Percentiles rank a stretch among this genome's conserved stretches.
Conservation (phyloP, 257 asterid genomes). For the Scutellaria barbata region DNA sequence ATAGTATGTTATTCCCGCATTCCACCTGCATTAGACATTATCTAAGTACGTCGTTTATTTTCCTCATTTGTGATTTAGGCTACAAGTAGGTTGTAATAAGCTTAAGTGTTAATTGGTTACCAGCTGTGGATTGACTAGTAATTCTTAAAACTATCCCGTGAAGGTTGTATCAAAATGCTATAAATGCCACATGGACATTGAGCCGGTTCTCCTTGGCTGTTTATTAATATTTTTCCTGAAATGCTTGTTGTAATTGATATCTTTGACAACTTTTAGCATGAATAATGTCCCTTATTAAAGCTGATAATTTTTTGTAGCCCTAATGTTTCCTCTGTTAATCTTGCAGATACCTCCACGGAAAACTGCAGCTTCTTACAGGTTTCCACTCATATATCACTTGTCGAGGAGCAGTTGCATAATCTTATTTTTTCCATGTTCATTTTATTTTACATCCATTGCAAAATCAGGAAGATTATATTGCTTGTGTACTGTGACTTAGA, state of each 20-base stretch:
- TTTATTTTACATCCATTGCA: background rate
- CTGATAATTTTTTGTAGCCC: conserved; percentile 17
- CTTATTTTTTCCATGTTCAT: background rate
- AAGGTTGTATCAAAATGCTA: background rate
- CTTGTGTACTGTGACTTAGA: background rate
- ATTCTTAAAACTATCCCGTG: conserved; percentile 4
- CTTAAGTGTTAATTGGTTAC: background rate
- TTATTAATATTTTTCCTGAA: conserved; percentile 9
- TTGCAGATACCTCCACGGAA: conserved; percentile 96
- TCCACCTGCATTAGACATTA: conserved; percentile 1
- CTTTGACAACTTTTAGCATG: background rate
- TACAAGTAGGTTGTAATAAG: background rate
- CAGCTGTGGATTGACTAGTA: conserved; percentile 1
- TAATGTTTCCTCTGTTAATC: conserved; percentile 32
- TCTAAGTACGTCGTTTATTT: background rate
- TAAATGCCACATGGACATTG: background rate
- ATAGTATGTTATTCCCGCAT: background rate
- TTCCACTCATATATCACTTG: conserved; percentile 27
- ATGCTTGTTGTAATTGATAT: background rate
- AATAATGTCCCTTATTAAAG: background rate
- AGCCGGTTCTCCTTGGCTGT: background rate
- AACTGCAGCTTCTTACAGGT: conserved; percentile 98
- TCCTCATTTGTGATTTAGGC: background rate
- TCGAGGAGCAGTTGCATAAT: conserved; percentile 24
- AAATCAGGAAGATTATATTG: conserved; percentile 3